These are phyloP conservation scores for Erigeron canadensis DNA, from an alignment of 129 eudicot species.

Conservation along the genomic window DNA sequence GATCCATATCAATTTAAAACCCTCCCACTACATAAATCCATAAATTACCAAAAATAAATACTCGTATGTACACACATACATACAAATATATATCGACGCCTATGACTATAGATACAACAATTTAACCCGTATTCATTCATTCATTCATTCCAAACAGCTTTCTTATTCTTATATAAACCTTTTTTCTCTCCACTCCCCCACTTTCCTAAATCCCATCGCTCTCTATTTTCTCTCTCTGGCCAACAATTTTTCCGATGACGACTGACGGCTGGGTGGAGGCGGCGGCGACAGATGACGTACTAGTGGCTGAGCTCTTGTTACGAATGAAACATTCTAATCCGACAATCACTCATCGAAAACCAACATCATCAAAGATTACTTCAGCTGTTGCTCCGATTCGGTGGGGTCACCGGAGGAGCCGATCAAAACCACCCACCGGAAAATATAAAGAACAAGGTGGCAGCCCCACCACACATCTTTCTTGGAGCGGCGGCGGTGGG, in stretches of 20 bases:
- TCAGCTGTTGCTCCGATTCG: conserved; percentile 12
- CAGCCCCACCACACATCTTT: conserved; percentile 75
- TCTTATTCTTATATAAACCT: conserved; percentile 41
- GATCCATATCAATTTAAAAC: background rate
- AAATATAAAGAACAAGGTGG: conserved; percentile 30
- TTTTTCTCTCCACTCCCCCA: conserved; percentile 24
- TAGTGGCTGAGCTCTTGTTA: conserved; percentile 50
- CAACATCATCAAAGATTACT: background rate
- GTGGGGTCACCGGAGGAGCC: conserved; percentile 55
- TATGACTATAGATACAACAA: background rate
- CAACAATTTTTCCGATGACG: conserved; percentile 28
- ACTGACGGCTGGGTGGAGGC: conserved; percentile 42
- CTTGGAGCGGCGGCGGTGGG: conserved; percentile 50
- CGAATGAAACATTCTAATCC: conserved; percentile 37
- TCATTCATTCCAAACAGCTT: background rate
- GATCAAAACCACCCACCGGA: conserved; percentile 41
- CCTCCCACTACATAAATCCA: too few relatives aligned
- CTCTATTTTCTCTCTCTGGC: conserved; percentile 10
- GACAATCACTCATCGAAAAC: conserved; percentile 4
- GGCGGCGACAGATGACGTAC: conserved; percentile 38
- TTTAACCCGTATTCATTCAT: background rate
- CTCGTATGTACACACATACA: background rate
- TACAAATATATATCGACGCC: too few relatives aligned
- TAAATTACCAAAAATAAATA: background rate
- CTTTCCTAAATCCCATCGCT: conserved; percentile 21